Base-by-base conservation (phyloP, 108 stramenopile genomes). In the Seminavis robusta region DNA sequence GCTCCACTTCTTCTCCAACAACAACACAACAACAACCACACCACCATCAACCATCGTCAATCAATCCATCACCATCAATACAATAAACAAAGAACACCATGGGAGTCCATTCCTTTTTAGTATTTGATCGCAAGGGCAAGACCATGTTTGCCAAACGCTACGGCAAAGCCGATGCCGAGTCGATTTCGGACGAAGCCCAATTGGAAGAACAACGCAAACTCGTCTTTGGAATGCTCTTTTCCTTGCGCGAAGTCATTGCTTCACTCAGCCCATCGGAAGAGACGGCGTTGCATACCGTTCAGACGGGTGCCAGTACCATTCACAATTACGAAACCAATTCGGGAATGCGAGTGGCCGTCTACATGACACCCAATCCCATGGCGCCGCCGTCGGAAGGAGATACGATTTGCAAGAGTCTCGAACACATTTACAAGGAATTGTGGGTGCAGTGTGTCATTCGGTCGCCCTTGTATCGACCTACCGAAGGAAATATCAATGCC, bases 141-240 rank as follows among this genome's bases (percentile, higher is more conserved):
- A 94, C 88, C 3, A 50, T 94, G 27, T 94, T 90, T 56, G 87
- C 88, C 3, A 94, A 94, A 55, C 58, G 81, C 13, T 94, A 90
- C 67, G 52, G 77, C 39, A 41, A 53, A 27, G 42, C 30, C 1
- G 53, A 47, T 9, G 58, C 17, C n/a, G 59, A 68, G 44, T 47
- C 69, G 36, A 19, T 49, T 29, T 13, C 42, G 7, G 40, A 33
- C 21, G 71, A 60, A 16, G 90, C 85, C 40, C 80, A 70, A 56
- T 44, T 84, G 33, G 68, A 85, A 8, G 92, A 94, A 59, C 84
- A 90, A 61, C 79, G 86, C 27, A 94, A 94, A 49, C 75, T 94
- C 9, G 78, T 94, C 55, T 94, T 90, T 83, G 92, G 92, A 13
- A 94, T 94, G 92, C 43, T 94, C 4, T 90, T 86, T 65, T 88